Evolutionary conservation across 148 eudicot genomes (phyloP).

Genomic region (Camellia sinensis): DNA sequence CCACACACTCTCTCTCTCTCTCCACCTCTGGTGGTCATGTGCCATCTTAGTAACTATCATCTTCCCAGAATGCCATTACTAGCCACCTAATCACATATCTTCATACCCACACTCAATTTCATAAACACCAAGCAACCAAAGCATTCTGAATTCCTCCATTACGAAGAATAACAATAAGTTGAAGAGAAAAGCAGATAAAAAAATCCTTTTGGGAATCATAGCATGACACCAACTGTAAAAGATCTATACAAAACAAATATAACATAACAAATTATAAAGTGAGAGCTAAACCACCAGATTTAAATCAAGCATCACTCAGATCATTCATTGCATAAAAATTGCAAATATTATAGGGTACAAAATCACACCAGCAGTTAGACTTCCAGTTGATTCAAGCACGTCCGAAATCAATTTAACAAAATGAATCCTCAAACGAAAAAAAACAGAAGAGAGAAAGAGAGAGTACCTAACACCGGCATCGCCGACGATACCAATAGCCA

Average conservation of each 20-base stretch:
- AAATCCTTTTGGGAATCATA: neutral
- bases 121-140: neutral
- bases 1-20: too few relatives aligned
- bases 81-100: too few relatives aligned
- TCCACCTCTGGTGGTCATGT: too few relatives aligned
- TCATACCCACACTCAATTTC: neutral
- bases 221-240: neutral
- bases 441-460: neutral
- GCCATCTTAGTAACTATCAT: too few relatives aligned
- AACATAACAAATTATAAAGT: neutral
- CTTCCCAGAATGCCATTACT: too few relatives aligned
- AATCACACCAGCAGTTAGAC: neutral
- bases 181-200: neutral
- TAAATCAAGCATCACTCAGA: neutral
- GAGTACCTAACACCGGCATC: slow-evolving; percentile 78
- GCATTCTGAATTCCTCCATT: neutral
- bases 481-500: slow-evolving; percentile 80
- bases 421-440: neutral
- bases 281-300: neutral
- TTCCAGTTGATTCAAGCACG: neutral
- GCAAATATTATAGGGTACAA: neutral
- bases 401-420: neutral
- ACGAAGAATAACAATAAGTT: neutral
- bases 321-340: neutral
- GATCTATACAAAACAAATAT: neutral